Evolutionary conservation across 352 stramenopile genomes (phyloP), one percentile per base, ranked within the genome.

Genomic region (Pythium biforme): DNA sequence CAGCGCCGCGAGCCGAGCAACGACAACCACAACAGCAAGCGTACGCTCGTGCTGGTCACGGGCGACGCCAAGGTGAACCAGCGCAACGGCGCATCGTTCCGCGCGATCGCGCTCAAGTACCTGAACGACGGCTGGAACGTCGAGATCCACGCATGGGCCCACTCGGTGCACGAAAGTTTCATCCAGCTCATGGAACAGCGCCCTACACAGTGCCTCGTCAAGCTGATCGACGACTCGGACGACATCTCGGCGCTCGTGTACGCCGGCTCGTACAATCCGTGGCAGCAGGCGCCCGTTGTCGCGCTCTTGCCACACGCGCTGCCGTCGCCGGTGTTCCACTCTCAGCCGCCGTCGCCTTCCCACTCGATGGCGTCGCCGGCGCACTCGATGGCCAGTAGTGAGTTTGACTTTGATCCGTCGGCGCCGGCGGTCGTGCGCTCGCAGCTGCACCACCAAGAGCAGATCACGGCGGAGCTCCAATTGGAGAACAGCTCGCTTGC

Each of bases 241-340:
- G 23, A 62, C 34, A 53, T 62, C 27, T 62, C 55, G 8, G 31
- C 31, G 17, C 43, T 62, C 4, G 55, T 62, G 27, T 62, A 55
- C 31, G 55, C 55, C 5, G 55, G 55, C n/a, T 48, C 45, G 55
- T 62, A 62, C 55, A 62, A 62, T n/a, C 55, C 55, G 45, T 62
- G 41, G 55, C 46, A 48, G 45, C 55, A 59, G n/a, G 53, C 53
- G 11, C 53, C 26, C 2, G 33, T 49, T 3, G 37, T 59, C 7
- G 52, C 52, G 25, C 7, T 50, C 1, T 17, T 59, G 2, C 53
- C 53, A 17, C 53, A 39, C 0, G 29, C 45, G 20, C 29, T 62
- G 31, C 55, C 43, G 27, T 62, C 55, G 11, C 55, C 55, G 8
- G 43, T 53, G 3, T 62, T 62, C 45, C 55, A 62, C 20, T 62